phyloP scores from a whole-genome alignment of 148 eudicot genomes.

The Heliosperma pusillum region DNA sequence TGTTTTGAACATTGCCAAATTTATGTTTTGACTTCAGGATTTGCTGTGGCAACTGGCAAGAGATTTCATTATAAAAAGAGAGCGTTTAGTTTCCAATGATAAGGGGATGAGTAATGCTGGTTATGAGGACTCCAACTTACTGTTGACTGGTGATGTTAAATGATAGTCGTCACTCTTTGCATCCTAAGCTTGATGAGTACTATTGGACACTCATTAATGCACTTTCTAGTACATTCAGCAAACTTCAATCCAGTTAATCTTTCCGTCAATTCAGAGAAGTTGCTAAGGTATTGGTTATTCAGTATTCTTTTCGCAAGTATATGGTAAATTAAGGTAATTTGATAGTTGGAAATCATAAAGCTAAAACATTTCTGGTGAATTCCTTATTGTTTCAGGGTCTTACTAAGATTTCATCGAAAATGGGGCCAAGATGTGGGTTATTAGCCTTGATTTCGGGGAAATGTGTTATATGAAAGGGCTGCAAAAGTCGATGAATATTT shows the following conservation, averaged over 20 bases:
- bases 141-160: slow-evolving; percentile 86
- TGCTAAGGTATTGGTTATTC: slow-evolving; percentile 56
- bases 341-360: neutral
- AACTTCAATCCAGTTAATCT: slow-evolving; percentile 79
- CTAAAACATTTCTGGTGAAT: neutral
- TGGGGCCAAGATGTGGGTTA: too few relatives aligned
- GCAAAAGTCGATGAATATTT: slow-evolving; percentile 90
- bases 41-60: slow-evolving; percentile 91
- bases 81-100: slow-evolving; percentile 76
- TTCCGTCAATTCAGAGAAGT: slow-evolving; percentile 76
- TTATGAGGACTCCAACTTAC: slow-evolving; percentile 79
- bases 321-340: neutral
- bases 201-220: slow-evolving; percentile 66
- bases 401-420: too few relatives aligned
- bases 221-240: slow-evolving; percentile 69
- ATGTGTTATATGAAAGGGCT: slow-evolving; percentile 84
- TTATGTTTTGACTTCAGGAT: slow-evolving; percentile 38
- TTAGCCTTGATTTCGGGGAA: too few relatives aligned
- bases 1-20: neutral
- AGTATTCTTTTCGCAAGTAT: neutral
- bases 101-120: slow-evolving; percentile 98
- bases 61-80: slow-evolving; percentile 77
- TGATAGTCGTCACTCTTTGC: slow-evolving; percentile 69
- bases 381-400: slow-evolving; percentile 41
- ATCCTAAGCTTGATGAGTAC: slow-evolving; percentile 63